A percentile compares a stretch with the other conserved stretches of the same genome.
Conservation (phyloP, 2,329 filamentous ascomycete genomes). For the Pochonia chlamydosporia region DNA sequence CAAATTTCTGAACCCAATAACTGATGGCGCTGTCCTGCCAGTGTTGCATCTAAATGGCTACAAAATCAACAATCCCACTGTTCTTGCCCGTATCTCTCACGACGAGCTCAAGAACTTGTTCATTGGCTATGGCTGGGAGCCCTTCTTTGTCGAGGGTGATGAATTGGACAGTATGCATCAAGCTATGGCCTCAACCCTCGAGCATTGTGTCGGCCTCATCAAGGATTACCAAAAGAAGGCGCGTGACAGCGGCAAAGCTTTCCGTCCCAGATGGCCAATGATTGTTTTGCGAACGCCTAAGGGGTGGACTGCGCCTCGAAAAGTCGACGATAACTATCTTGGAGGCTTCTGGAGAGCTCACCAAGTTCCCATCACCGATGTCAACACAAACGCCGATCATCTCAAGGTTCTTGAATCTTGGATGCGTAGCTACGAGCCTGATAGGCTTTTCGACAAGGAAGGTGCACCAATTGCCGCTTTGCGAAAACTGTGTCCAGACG, state of each 20-base stretch:
- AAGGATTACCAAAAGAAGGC: constrained; percentile 63
- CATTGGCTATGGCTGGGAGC: constrained; percentile 70
- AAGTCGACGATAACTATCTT: constrained; percentile 63
- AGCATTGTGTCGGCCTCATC: constrained; percentile 67
- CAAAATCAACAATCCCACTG: constrained; percentile 77
- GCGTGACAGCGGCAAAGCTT: constrained; percentile 61
- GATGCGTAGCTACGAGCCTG: constrained; percentile 73
- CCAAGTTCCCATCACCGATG: constrained; percentile 70
- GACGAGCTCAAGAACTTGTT: constrained; percentile 67
- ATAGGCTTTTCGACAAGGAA: constrained; percentile 60
- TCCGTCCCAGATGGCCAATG: constrained; percentile 73
- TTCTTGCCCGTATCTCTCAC: constrained; percentile 68
- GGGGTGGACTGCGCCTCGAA: constrained; percentile 72
- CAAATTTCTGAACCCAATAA: constrained; percentile 76
- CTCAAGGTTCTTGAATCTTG: constrained; percentile 66
- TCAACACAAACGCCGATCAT: constrained; percentile 57
- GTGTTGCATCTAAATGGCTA: constrained; percentile 77
- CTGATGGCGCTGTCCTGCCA: constrained; percentile 70
- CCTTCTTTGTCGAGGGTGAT: constrained; percentile 74
- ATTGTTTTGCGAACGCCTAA: constrained; percentile 72
- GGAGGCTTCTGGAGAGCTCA: constrained; percentile 76
- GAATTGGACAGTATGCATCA: constrained; percentile 73
- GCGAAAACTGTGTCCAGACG: constrained; percentile 57
- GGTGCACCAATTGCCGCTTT: constrained; percentile 60
- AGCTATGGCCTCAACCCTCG: constrained; percentile 72